Conservation (phyloP, 1,284 basidiomycete species). For the Athelia psychrophila region DNA sequence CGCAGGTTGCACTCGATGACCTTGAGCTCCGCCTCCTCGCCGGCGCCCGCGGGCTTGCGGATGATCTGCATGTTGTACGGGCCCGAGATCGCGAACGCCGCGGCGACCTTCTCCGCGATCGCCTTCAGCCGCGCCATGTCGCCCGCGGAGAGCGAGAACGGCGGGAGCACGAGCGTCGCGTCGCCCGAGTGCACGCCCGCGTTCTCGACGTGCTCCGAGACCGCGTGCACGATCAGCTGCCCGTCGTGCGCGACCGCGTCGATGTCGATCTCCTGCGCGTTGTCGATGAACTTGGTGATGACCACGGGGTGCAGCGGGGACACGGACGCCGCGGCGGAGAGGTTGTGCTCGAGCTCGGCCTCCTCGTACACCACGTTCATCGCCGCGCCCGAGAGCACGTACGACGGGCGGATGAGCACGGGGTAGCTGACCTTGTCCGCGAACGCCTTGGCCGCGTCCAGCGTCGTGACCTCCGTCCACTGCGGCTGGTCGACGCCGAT, state of each 20-base stretch:
- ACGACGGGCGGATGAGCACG: constrained; percentile 94
- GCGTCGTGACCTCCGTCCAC: constrained; percentile 90
- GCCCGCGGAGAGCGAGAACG: constrained; percentile 73
- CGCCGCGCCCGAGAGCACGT: constrained; percentile 97
- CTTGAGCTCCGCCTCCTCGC: constrained; percentile 74
- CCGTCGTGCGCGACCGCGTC: constrained; percentile 97
- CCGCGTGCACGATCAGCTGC: constrained; percentile 91
- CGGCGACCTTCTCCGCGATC: constrained; percentile 94
- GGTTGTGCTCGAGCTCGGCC: constrained; percentile 84
- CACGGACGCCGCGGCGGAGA: constrained; percentile 93
- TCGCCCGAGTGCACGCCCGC: constrained; percentile 99
- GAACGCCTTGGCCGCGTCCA: constrained; percentile 92
- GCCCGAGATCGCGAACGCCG: constrained; percentile 94
- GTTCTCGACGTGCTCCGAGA: constrained; percentile 99
- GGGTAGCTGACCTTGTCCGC: constrained; percentile 87
- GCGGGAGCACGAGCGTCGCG: constrained; percentile 97
- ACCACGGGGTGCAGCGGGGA: constrained; percentile 98
- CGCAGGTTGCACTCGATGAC: constrained; percentile 99
- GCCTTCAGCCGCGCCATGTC: constrained; percentile 90
- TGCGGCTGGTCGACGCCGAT: constrained; percentile 97
- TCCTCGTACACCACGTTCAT: constrained; percentile 99
- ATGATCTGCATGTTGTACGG: constrained; percentile 99
- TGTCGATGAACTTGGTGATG: constrained; percentile 98
- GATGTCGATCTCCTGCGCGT: constrained; percentile 97
- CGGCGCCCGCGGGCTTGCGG: constrained; percentile 65